These are phyloP conservation scores for Alternaria ventricosa DNA, from an alignment of 2,329 filamentous ascomycete species.

Conservation along the genomic window DNA sequence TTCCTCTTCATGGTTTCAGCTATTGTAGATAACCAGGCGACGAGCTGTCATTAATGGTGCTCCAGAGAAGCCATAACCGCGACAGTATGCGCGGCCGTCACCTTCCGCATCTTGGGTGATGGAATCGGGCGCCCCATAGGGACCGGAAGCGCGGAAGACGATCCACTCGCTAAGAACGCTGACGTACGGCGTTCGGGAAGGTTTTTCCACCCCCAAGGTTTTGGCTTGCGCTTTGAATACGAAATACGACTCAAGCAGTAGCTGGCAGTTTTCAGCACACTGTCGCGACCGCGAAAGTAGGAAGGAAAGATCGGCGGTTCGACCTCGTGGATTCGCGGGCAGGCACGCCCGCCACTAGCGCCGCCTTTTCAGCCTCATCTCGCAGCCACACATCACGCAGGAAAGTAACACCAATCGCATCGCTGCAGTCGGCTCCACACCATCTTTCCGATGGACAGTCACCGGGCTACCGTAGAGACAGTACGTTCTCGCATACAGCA, in stretches of 20 bases:
- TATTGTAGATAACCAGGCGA: neutral
- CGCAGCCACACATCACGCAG: constrained; percentile 6
- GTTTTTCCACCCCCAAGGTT: neutral
- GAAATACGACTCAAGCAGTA: neutral
- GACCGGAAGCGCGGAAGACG: constrained; percentile 29
- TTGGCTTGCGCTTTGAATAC: neutral
- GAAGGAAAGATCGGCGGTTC: neutral
- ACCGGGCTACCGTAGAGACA: constrained; percentile 28
- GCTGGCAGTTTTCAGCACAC: neutral
- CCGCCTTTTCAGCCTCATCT: constrained; percentile 5
- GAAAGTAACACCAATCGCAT: neutral
- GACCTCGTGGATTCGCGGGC: neutral
- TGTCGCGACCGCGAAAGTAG: neutral
- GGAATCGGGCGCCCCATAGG: constrained; percentile 9
- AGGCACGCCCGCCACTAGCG: constrained; percentile 7
- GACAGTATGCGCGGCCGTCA: neutral
- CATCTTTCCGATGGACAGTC: constrained; percentile 25
- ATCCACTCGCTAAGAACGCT: constrained; percentile 27
- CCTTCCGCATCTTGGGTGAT: neutral
- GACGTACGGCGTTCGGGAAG: constrained; percentile 19
- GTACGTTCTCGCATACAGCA: constrained; percentile 29
- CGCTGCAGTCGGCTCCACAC: neutral
- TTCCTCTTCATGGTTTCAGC: neutral
- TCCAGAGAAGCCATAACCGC: neutral
- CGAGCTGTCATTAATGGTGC: neutral